Evolutionary conservation across 140 eudicot species (phyloP), one percentile per base, ranked within the genome.

Genomic region (Flaveria floridana): DNA sequence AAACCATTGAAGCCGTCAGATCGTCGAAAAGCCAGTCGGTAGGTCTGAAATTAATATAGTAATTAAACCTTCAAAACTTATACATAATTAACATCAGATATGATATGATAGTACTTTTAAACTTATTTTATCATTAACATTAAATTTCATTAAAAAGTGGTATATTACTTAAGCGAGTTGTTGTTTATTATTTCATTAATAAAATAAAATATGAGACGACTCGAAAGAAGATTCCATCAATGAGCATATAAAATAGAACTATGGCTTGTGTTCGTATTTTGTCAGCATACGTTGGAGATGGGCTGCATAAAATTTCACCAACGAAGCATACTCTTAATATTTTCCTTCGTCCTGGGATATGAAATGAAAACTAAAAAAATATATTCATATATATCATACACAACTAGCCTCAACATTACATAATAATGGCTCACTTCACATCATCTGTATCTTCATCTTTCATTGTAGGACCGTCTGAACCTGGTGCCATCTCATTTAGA

Each of bases 401-500:
- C 80, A 80, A 19, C 80, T 58, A 66, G 64, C 46, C 13, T 28
- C 68, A 25, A 41, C 58, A 20, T 67, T 34, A 65, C 37, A 41
- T 39, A 67, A n/a, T 48, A 30, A 25, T 56, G 20, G 3, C n/a
- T 77, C 78, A 64, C 78, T 71, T 87, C 46, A 85, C 66, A 76
- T 82, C 77, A 69, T 84, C 86, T 6, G 76, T 78, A 78, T 81
- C 87, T 41, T 85, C 89, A 66, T 86, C 98, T 71, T 84, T 87
- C 80, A 71, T 71, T 18, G 25, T 9, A n/a, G 86, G 87, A 41
- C 89, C 92, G 21, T 92, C 98, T 30, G 93, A 79, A 57, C 98
- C 97, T 0, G 98, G 98, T 68, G 98, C 98, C 14, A 90, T 88
- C 81, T 89, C 98, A 25, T 93, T 93, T 10, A 93, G 81, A 78